These are phyloP conservation scores for Aleurites moluccanus DNA, from an alignment of 441 rosid species.

Conservation along the genomic window DNA sequence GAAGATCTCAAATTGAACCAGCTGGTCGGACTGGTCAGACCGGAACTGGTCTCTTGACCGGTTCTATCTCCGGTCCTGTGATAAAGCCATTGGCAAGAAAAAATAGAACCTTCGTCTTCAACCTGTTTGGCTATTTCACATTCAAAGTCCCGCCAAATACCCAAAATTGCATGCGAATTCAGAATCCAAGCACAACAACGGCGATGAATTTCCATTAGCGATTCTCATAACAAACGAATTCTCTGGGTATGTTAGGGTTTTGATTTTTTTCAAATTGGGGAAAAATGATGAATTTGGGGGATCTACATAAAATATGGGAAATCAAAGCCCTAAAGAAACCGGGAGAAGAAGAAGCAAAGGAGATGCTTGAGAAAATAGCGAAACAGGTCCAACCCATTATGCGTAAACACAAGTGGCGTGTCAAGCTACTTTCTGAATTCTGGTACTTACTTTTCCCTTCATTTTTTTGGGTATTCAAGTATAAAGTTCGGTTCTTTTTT, in stretches of 20 bases:
- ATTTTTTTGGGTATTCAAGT: background rate
- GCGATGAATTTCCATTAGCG: background rate
- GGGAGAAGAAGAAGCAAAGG: conserved; percentile 66
- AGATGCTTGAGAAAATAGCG: conserved; percentile 65
- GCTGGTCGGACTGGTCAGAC: too few relatives aligned
- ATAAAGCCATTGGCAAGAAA: background rate
- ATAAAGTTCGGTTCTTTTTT: background rate
- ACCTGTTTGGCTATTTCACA: too few relatives aligned
- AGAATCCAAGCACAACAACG: background rate
- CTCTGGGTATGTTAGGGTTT: conserved; percentile 19
- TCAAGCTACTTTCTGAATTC: conserved; percentile 84
- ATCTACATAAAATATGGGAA: conserved; percentile 84
- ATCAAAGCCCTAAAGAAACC: conserved; percentile 71
- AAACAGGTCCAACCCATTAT: conserved; percentile 89
- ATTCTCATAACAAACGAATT: background rate
- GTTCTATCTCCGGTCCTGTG: too few relatives aligned
- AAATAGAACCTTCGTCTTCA: background rate
- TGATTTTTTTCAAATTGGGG: background rate
- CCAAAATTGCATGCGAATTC: background rate
- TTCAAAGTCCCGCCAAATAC: conserved; percentile 9
- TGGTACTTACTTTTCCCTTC: conserved; percentile 37
- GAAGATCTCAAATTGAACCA: too few relatives aligned
- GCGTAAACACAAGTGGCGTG: conserved; percentile 71
- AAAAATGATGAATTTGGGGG: conserved; percentile 57
- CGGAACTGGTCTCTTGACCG: too few relatives aligned